These are phyloP conservation scores for Tritrichomonas musculus DNA, from an alignment of 208 protist genomes.

Conservation along the genomic window DNA sequence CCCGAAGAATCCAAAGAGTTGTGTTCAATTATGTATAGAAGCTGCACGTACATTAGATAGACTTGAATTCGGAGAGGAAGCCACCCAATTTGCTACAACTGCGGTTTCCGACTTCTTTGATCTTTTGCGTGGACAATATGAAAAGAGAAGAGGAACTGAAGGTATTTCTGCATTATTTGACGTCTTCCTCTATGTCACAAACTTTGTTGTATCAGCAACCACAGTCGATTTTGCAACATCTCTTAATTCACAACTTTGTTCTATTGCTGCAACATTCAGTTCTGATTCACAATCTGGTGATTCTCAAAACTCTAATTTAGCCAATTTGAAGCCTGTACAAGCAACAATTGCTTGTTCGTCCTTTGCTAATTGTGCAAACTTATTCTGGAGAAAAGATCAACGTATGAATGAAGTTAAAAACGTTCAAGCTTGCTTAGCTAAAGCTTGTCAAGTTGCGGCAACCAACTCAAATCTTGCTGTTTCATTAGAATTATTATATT, in stretches of 20 bases:
- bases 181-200: neutral
- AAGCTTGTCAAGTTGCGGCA: neutral
- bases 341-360: too few species aligned
- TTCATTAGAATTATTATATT: neutral
- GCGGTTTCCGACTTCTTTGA: too few species aligned
- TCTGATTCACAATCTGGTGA: neutral
- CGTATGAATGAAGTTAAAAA: neutral
- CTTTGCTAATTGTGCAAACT: neutral
- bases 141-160: neutral
- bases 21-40: neutral
- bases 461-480: neutral
- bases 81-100: neutral
- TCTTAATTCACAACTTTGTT: neutral
- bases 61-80: neutral
- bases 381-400: neutral
- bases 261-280: neutral
- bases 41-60: neutral
- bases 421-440: neutral
- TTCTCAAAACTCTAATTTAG: too few species aligned
- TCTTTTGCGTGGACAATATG: too few species aligned
- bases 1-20: neutral
- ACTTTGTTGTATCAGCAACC: neutral
- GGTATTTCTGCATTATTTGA: too few species aligned
- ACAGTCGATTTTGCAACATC: neutral
- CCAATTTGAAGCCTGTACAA: too few species aligned